phyloP scores from a whole-genome alignment of 371 early-diverging fungal species.

The Mucor sp. region DNA sequence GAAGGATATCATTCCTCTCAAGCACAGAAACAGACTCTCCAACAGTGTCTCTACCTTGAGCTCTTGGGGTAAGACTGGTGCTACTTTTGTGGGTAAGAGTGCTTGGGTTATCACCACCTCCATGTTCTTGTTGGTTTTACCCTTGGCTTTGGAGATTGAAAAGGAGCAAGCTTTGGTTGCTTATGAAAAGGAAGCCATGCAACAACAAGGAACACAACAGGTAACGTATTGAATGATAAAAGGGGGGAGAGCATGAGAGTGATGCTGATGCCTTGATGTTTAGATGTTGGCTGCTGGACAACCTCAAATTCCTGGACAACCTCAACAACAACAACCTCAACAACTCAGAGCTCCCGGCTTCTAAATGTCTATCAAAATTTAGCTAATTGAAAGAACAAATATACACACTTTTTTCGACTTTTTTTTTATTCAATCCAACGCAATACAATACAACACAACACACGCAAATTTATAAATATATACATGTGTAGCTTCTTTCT shows the following conservation, averaged over 20 bases:
- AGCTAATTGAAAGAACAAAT: slow-evolving; percentile 1
- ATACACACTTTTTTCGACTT: neutral
- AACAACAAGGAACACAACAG: slow-evolving; percentile 65
- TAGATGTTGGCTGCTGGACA: slow-evolving; percentile 41
- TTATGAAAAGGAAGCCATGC: slow-evolving; percentile 72
- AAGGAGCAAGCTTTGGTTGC: slow-evolving; percentile 77
- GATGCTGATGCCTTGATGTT: neutral
- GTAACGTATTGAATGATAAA: slow-evolving; percentile 17
- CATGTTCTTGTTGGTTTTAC: slow-evolving; percentile 75
- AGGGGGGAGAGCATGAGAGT: neutral
- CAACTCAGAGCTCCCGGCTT: slow-evolving; percentile 28
- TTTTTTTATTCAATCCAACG: neutral
- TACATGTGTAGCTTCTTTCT: neutral
- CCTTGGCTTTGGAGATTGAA: slow-evolving; percentile 74
- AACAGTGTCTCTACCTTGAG: slow-evolving; percentile 53
- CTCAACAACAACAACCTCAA: slow-evolving; percentile 30
- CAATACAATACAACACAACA: neutral
- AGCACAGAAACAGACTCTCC: slow-evolving; percentile 63
- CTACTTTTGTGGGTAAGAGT: slow-evolving; percentile 69
- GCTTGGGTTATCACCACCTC: slow-evolving; percentile 84
- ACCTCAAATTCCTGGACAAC: slow-evolving; percentile 27
- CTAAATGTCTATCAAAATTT: slow-evolving; percentile 7
- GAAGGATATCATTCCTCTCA: slow-evolving; percentile 75
- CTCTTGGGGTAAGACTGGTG: slow-evolving; percentile 59
- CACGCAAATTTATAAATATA: neutral